phyloP scores from a whole-genome alignment of 164 flowering plant species.

The grape (Vitis vinifera) region ASM3070453v1 NC_081814.1:6802501-6803000 shows the following conservation, averaged over 20 bases:
- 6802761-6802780: neutral
- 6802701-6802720: neutral
- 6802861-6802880: too few species aligned
- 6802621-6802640: slow-evolving; percentile 41
- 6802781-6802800: too few species aligned
- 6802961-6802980: slow-evolving; percentile 59
- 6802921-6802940: neutral
- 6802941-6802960: slow-evolving; percentile 32
- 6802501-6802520: too few species aligned
- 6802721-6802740: neutral
- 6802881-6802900: neutral
- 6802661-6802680: slow-evolving; percentile 69
- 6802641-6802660: slow-evolving; percentile 54
- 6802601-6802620: neutral
- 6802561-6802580: too few species aligned
- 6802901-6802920: neutral
- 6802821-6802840: too few species aligned
- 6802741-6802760: neutral
- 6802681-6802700: slow-evolving; percentile 61
- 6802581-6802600: too few species aligned
- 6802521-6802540: too few species aligned
- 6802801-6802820: too few species aligned
- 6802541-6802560: too few species aligned
- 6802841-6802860: too few species aligned
- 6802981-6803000: slow-evolving; percentile 49